Evolutionary conservation across 768 basidiomycete species (phyloP).

Genomic region (Terana coerulea): DNA sequence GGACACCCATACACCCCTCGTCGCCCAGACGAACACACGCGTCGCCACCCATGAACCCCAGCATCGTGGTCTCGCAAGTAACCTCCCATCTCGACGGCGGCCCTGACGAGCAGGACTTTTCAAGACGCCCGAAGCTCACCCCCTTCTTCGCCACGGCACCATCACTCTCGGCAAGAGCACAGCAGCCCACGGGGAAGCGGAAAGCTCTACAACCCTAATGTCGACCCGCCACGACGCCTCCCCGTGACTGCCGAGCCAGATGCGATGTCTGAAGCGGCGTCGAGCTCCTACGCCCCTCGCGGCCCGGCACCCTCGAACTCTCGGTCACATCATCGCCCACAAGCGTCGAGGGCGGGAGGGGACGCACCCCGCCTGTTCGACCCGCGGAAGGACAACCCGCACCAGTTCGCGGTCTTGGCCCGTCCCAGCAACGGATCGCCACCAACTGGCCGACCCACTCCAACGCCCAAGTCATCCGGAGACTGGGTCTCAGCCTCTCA

Average conservation of each 20-base stretch:
- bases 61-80: slow-evolving; percentile 31
- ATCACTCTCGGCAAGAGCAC: slow-evolving; percentile 23
- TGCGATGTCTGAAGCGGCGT: slow-evolving; percentile 51
- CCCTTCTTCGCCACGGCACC: slow-evolving; percentile 36
- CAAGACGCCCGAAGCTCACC: slow-evolving; percentile 69
- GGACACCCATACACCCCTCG: slow-evolving; percentile 32
- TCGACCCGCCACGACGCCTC: slow-evolving; percentile 55
- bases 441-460: slow-evolving; percentile 34
- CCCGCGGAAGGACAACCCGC: slow-evolving; percentile 86
- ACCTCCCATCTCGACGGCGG: slow-evolving; percentile 48
- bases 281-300: slow-evolving; percentile 46
- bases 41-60: slow-evolving; percentile 18
- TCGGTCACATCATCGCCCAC: slow-evolving; percentile 26
- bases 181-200: slow-evolving; percentile 26
- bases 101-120: slow-evolving; percentile 71
- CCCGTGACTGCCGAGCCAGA: slow-evolving; percentile 65
- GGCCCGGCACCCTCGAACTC: slow-evolving; percentile 26
- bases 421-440: slow-evolving; percentile 28
- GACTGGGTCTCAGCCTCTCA: slow-evolving; percentile 76
- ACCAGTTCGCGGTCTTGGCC: slow-evolving; percentile 70
- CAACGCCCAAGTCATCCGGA: slow-evolving; percentile 57
- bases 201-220: slow-evolving; percentile 72
- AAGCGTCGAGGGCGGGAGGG: slow-evolving; percentile 33
- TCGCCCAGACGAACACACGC: slow-evolving; percentile 25
- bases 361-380: slow-evolving; percentile 63